Conservation (phyloP, 176 grass and related monocot species). For the Melocanna baccifera region DNA sequence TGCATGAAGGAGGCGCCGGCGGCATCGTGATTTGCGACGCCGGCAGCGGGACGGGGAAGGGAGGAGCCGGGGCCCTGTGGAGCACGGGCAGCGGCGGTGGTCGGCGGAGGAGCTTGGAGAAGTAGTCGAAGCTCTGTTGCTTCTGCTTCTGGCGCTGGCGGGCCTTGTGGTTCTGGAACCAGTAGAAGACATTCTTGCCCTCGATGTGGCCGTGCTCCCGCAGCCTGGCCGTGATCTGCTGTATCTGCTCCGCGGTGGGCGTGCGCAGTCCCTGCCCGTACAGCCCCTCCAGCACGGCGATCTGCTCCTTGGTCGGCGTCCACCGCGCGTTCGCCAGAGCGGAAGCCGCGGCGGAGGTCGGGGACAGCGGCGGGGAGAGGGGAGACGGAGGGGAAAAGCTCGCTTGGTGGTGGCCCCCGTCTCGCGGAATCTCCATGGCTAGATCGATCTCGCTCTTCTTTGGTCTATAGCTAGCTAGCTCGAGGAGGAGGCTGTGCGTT, state of each 20-base stretch:
- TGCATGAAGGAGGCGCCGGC: slow-evolving; percentile 1
- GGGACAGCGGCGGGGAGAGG: slow-evolving; percentile 19
- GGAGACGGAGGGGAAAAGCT: neutral
- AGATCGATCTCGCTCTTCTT: neutral
- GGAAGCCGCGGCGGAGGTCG: neutral
- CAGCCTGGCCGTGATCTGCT: slow-evolving; percentile 64
- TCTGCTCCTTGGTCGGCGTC: slow-evolving; percentile 85
- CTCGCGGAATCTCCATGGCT: slow-evolving; percentile 36
- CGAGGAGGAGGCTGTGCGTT: neutral
- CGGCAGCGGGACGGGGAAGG: neutral
- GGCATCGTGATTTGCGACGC: neutral
- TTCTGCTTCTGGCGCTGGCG: slow-evolving; percentile 69
- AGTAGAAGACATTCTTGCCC: slow-evolving; percentile 99
- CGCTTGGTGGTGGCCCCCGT: neutral
- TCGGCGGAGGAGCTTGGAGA: slow-evolving; percentile 51
- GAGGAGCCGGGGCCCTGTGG: neutral
- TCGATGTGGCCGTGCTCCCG: slow-evolving; percentile 89
- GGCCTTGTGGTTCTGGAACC: slow-evolving; percentile 99
- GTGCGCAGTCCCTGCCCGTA: slow-evolving; percentile 67
- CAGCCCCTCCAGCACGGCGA: slow-evolving; percentile 64
- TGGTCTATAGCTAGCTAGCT: neutral
- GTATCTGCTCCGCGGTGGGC: slow-evolving; percentile 74
- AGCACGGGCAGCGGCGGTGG: slow-evolving; percentile 35
- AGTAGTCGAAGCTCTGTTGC: slow-evolving; percentile 79
- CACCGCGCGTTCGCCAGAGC: slow-evolving; percentile 47